Base-by-base conservation (phyloP, 2,329 filamentous ascomycete species). In the Cladophialophora psammophila region DNA sequence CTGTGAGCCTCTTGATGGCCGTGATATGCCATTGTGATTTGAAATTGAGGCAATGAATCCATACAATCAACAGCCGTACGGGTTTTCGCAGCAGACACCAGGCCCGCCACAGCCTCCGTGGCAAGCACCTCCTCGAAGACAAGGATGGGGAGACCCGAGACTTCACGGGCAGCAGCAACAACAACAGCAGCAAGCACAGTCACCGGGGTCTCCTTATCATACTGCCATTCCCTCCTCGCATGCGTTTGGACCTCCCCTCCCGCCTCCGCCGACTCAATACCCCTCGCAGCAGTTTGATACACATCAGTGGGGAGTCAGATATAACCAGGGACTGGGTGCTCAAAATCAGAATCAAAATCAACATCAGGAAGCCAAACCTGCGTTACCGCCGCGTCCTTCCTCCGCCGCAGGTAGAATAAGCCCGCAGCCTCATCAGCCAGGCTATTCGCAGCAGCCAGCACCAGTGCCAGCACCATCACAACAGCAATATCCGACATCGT, bases 271-370 rank as follows among this genome's bases (percentile, higher is more conserved):
- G 20, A 36, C 34, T 9, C 65, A 55, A 50, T 66, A 59, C 50
- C 64, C 66, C 35, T 53, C 67, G 52, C 64, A 66, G 53, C 54
- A 45, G 32, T 67, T 69, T 58, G 77, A 81, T 69, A 78, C 78
- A 13, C 75, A 77, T 15, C 72, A 72, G 15, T 83, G 80, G 81
- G 81, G 80, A 32, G 80, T 82, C 54, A 77, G 77, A 61, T 82
- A 80, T 56, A 72, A 71, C 60, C 72, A 73, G 18, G 54, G 40
- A 15, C 38, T 61, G 34, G 58, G n/a, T 15, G 13, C 53, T 26
- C 69, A 65, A 18, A 56, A 36, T 18, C 32, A 60, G 26, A 61
- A 63, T 35, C 70, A 70, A 35, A 61, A 61, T 35, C 70, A 70
- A 35, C 38, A 54, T 15, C 36, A 61, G 45, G 66, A 68, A 10